Percentiles rank a stretch among this genome's conserved stretches.
Evolutionary conservation across 1,284 basidiomycete species (phyloP).

Genomic region (Cutaneotrichosporon spelunceum): DNA sequence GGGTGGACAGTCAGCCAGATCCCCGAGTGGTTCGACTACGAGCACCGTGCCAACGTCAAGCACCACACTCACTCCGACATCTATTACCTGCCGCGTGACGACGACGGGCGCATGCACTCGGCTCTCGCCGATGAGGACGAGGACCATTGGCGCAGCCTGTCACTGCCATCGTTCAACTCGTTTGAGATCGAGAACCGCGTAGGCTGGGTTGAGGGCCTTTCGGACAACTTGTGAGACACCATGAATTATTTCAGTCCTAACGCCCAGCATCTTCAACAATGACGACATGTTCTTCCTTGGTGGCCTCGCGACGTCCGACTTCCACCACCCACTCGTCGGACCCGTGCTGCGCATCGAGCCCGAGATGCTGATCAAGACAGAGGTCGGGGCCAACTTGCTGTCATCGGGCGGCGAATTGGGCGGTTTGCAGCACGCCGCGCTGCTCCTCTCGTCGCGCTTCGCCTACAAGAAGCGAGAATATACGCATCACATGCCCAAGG

Average conservation of each 20-base stretch:
- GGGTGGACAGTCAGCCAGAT: slow-evolving; percentile 38
- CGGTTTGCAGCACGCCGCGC: slow-evolving; percentile 38
- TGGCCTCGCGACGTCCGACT: slow-evolving; percentile 31
- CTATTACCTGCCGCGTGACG: slow-evolving; percentile 37
- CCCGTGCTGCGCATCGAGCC: slow-evolving; percentile 37
- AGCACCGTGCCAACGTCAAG: slow-evolving; percentile 23
- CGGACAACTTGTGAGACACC: slow-evolving; percentile 39
- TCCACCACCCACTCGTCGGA: slow-evolving; percentile 41
- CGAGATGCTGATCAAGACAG: slow-evolving; percentile 28
- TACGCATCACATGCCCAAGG: slow-evolving; percentile 43
- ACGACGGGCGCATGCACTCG: slow-evolving; percentile 21
- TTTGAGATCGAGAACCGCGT: slow-evolving; percentile 43
- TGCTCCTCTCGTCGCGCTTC: slow-evolving; percentile 37
- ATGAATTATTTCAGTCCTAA: neutral
- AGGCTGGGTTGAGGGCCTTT: slow-evolving; percentile 34
- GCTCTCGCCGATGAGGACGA: slow-evolving; percentile 24
- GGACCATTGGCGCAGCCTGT: slow-evolving; percentile 31
- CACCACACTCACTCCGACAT: slow-evolving; percentile 46
- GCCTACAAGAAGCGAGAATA: slow-evolving; percentile 32
- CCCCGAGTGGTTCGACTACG: slow-evolving; percentile 43
- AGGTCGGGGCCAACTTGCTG: slow-evolving; percentile 23
- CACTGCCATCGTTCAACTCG: slow-evolving; percentile 43
- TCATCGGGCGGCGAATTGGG: slow-evolving; percentile 44
- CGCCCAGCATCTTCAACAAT: slow-evolving; percentile 36
- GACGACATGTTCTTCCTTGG: slow-evolving; percentile 48